Evolutionary conservation across 208 protist species (phyloP).

Genomic region (Tritrichomonas musculus): DNA sequence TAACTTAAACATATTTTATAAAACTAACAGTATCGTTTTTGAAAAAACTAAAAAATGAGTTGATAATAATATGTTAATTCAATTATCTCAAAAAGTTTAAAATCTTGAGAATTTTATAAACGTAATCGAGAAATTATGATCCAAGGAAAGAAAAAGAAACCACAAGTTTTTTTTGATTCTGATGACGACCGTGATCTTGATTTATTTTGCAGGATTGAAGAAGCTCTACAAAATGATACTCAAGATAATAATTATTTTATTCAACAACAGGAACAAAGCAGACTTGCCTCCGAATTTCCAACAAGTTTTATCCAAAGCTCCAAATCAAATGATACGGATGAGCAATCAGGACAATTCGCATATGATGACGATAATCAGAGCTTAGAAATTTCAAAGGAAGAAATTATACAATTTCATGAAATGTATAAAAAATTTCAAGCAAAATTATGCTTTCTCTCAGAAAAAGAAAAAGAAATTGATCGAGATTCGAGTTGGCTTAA

Average conservation of each 20-base stretch:
- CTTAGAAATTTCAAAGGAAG: not conserved
- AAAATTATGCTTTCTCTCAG: not conserved
- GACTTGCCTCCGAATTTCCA: not conserved
- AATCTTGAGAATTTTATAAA: not conserved
- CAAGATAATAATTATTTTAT: not conserved
- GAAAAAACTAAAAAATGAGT: no score
- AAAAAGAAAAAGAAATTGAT: not conserved
- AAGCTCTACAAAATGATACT: not conserved
- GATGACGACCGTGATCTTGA: not conserved
- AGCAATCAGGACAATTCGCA: not conserved
- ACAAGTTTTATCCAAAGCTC: not conserved
- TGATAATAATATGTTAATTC: no score
- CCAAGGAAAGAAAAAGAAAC: not conserved
- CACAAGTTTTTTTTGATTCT: not conserved
- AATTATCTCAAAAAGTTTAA: not conserved
- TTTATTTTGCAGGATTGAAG: not conserved
- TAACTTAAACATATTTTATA: no score
- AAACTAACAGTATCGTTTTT: no score
- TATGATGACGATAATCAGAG: not conserved
- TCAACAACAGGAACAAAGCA: not conserved
- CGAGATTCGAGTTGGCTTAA: not conserved
- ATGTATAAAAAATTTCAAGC: not conserved
- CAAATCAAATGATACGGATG: no score
- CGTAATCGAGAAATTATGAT: not conserved
- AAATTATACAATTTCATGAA: not conserved